phyloP scores from a whole-genome alignment of 805 yeast genomes.

The Metschnikowia corniflorae region DNA sequence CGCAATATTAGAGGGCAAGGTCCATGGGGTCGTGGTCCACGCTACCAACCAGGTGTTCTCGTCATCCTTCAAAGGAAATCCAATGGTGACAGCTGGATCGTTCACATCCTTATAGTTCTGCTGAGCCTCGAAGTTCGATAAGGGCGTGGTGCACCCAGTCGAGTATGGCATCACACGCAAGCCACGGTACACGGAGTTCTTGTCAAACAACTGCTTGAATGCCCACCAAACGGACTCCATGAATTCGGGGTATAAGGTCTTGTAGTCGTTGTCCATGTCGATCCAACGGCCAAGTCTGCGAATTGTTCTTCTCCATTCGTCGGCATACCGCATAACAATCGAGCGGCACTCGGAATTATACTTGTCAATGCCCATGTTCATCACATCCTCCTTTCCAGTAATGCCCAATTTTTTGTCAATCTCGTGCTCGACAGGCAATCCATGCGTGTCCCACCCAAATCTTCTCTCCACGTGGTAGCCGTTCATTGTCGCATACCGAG shows the following conservation, averaged over 20 bases:
- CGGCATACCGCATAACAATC: conserved; percentile 96
- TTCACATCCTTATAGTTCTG: conserved; percentile 95
- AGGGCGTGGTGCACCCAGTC: conserved; percentile 93
- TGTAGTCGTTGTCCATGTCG: conserved; percentile 97
- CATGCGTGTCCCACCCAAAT: conserved; percentile 99
- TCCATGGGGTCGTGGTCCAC: conserved; percentile 99
- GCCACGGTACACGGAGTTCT: conserved; percentile 90
- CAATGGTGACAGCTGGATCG: conserved; percentile 95
- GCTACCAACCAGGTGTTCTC: conserved; percentile 85
- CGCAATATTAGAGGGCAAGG: conserved; percentile 90
- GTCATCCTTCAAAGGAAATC: conserved; percentile 77
- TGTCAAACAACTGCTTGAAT: conserved; percentile 80
- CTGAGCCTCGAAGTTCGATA: conserved; percentile 97
- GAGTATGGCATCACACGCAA: conserved; percentile 98
- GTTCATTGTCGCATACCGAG: conserved; percentile 96
- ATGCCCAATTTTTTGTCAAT: conserved; percentile 96
- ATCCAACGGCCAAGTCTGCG: conserved; percentile 98
- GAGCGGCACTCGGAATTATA: conserved; percentile 94
- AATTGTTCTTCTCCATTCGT: conserved; percentile 90
- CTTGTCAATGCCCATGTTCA: conserved; percentile 88
- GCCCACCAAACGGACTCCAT: conserved; percentile 99
- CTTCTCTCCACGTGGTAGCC: conserved; percentile 95
- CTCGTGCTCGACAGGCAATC: conserved; percentile 97
- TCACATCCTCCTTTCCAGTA: conserved; percentile 89
- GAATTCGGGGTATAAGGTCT: conserved; percentile 89